phyloP scores from a whole-genome alignment of 1,139 yeast genomes.

The Keqinozyma sinolaborantium region DNA sequence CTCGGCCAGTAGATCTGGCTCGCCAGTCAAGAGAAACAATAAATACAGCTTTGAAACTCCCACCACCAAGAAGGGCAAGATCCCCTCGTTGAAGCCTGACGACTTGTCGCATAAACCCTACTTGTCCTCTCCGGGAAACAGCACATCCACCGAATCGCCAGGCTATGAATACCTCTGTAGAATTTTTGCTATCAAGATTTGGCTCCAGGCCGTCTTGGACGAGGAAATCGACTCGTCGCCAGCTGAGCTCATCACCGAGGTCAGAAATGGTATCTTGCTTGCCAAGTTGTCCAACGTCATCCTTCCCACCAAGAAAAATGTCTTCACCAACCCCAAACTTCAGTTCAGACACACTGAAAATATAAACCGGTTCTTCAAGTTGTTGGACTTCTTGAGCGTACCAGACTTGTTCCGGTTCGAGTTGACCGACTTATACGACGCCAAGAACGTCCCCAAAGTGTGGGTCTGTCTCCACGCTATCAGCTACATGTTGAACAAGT shows the following conservation, averaged over 20 bases:
- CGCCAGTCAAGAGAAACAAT: constrained; percentile 16
- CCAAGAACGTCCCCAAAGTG: constrained; percentile 89
- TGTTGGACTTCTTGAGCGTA: constrained; percentile 66
- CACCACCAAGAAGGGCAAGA: constrained; percentile 7
- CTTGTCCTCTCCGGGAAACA: constrained; percentile 26
- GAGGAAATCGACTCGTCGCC: constrained; percentile 57
- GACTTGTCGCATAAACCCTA: constrained; percentile 14
- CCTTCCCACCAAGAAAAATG: constrained; percentile 58
- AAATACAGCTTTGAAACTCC: constrained; percentile 12
- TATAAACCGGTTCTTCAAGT: constrained; percentile 76
- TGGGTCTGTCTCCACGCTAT: constrained; percentile 91
- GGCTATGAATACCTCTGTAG: constrained; percentile 86
- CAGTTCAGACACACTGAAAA: constrained; percentile 93
- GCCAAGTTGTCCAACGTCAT: constrained; percentile 77
- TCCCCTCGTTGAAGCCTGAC: constrained; percentile 13
- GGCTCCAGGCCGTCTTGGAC: constrained; percentile 36
- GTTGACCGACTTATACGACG: constrained; percentile 88
- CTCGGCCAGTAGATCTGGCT: constrained; percentile 17
- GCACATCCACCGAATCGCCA: constrained; percentile 27
- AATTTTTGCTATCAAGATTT: constrained; percentile 74
- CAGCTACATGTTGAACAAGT: constrained; percentile 59
- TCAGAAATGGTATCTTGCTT: constrained; percentile 80
- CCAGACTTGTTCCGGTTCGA: constrained; percentile 90
- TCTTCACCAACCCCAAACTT: constrained; percentile 43
- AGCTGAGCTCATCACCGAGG: constrained; percentile 45